Percentiles rank a stretch among this genome's conserved stretches.
Conservation (phyloP, 2,329 filamentous ascomycete genomes). For the Blastomyces emzantsi region DNA sequence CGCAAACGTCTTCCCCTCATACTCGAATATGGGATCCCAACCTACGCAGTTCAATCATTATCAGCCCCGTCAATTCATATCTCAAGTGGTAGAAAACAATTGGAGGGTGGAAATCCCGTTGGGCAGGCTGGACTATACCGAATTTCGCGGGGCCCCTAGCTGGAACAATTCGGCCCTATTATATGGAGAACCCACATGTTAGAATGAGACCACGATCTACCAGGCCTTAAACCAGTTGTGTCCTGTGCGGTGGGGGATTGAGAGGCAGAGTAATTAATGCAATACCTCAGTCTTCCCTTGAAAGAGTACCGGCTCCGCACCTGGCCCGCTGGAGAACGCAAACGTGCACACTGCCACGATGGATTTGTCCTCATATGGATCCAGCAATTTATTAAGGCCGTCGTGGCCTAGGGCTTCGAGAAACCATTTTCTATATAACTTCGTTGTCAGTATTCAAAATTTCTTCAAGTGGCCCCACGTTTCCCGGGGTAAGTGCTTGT, state of each 20-base stretch:
- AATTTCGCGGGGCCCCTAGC: conserved; percentile 72
- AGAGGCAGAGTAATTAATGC: not conserved
- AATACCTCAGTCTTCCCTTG: conserved; percentile 74
- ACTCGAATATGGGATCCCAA: conserved; percentile 96
- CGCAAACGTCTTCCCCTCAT: conserved; percentile 82
- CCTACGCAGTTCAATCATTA: conserved; percentile 44
- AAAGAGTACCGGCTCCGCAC: conserved; percentile 75
- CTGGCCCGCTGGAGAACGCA: conserved; percentile 79
- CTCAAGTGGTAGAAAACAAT: not conserved
- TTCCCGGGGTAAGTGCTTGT: conserved; percentile 9
- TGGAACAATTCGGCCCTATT: conserved; percentile 68
- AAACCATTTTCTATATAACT: conserved; percentile 73
- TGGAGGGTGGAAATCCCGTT: not conserved
- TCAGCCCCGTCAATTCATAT: conserved; percentile 16
- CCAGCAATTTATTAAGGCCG: conserved; percentile 82
- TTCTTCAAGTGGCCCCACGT: not conserved
- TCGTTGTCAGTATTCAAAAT: conserved; percentile 3
- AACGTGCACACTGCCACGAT: conserved; percentile 95
- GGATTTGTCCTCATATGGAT: conserved; percentile 80
- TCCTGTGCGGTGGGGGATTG: not conserved
- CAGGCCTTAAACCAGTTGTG: not conserved
- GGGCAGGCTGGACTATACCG: conserved; percentile 49
- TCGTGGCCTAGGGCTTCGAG: conserved; percentile 70
- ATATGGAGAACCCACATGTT: not conserved
- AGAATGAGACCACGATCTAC: not conserved